A percentile compares a stretch with the other conserved stretches of the same genome.
phyloP scores from a whole-genome alignment of 73 alveolate species.

The Blepharisma stoltei region DNA sequence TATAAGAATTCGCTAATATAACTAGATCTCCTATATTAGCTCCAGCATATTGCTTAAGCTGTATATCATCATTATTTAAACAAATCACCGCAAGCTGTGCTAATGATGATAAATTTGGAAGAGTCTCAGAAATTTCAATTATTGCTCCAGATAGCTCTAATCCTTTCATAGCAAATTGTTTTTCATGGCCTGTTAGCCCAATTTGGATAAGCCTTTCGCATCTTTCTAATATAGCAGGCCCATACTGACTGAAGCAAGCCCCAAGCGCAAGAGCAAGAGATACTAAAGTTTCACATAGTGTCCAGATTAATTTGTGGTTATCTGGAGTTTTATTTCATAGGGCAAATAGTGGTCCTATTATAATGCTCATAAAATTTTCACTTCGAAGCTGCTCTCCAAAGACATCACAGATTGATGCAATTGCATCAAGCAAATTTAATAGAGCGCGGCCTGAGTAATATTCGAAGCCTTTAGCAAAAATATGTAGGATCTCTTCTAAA shows the following conservation, averaged over 20 bases:
- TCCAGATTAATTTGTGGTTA: background rate
- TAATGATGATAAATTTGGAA: background rate
- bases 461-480: background rate
- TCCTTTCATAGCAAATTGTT: constrained; percentile 21
- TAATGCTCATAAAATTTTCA: background rate
- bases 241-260: background rate
- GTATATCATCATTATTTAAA: background rate
- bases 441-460: background rate
- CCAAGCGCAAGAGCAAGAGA: background rate
- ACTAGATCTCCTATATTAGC: constrained; percentile 9
- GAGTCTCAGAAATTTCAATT: constrained; percentile 9
- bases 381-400: background rate
- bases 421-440: constrained; percentile 1
- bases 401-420: constrained; percentile 17
- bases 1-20: background rate
- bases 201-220: background rate
- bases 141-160: constrained; percentile 18
- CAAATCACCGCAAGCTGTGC: background rate
- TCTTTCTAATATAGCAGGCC: background rate
- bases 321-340: background rate
- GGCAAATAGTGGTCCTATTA: background rate
- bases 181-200: background rate
- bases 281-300: background rate
- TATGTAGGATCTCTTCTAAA: background rate
- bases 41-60: background rate